These are phyloP conservation scores for Astragalus membranaceus DNA, from an alignment of 306 rosid species.

Conservation along the genomic window DNA sequence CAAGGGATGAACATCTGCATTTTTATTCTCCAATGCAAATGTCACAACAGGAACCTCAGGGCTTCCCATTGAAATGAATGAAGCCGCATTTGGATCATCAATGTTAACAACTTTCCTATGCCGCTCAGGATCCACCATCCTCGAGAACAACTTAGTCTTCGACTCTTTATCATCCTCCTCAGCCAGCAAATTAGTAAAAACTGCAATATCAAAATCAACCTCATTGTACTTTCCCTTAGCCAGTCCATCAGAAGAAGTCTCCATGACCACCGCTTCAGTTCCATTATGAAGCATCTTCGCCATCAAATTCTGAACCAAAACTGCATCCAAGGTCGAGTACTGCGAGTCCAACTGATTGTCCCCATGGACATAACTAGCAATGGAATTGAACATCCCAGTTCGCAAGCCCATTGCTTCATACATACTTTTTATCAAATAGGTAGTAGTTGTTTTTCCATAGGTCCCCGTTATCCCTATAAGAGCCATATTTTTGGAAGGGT, in stretches of 20 bases:
- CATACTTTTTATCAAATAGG: slow-evolving; percentile 78
- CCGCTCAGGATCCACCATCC: slow-evolving; percentile 83
- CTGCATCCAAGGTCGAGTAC: slow-evolving; percentile 50
- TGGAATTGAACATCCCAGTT: slow-evolving; percentile 77
- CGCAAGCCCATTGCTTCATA: slow-evolving; percentile 88
- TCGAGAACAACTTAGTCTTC: slow-evolving; percentile 57
- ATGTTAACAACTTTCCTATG: slow-evolving; percentile 86
- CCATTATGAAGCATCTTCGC: slow-evolving; percentile 96
- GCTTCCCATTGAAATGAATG: slow-evolving; percentile 62
- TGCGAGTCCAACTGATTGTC: slow-evolving; percentile 72
- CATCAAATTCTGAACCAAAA: slow-evolving; percentile 78
- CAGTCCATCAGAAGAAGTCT: slow-evolving; percentile 54
- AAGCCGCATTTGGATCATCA: slow-evolving; percentile 71
- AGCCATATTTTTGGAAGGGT: slow-evolving; percentile 84
- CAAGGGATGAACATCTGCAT: slow-evolving; percentile 79
- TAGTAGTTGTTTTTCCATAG: slow-evolving; percentile 71
- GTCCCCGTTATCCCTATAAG: slow-evolving; percentile 79
- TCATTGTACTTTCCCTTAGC: slow-evolving; percentile 63
- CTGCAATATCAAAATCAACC: slow-evolving; percentile 87
- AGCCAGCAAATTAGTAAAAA: slow-evolving; percentile 71
- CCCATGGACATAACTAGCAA: slow-evolving; percentile 74
- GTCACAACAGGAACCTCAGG: slow-evolving; percentile 81
- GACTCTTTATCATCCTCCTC: slow-evolving; percentile 41
- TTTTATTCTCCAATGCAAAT: slow-evolving; percentile 77
- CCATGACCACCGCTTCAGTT: slow-evolving; percentile 78